Evolutionary conservation across 371 early-diverging fungal genomes (phyloP).

Genomic region (Parasitella parasitica): DNA sequence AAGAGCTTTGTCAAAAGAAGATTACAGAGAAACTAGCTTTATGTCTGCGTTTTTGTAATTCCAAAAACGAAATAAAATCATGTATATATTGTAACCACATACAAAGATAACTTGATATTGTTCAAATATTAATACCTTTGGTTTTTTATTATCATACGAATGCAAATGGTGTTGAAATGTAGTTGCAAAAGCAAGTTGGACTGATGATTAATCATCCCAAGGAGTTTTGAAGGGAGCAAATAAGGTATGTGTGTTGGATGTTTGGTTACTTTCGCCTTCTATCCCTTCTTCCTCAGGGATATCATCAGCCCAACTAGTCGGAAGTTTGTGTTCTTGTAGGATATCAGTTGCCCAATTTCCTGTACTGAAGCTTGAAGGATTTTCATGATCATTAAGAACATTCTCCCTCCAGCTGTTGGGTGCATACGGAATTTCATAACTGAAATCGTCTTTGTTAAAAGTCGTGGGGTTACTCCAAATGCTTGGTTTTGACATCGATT

Average conservation of each 20-base stretch:
- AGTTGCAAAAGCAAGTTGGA: not conserved
- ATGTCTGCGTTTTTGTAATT: not conserved
- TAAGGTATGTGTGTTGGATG: not conserved
- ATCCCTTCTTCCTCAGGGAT: not conserved
- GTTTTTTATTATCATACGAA: too few relatives aligned
- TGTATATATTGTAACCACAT: not conserved
- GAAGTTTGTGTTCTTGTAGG: not conserved
- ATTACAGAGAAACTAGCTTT: conserved; percentile 7
- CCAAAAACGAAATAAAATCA: not conserved
- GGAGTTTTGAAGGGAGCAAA: not conserved
- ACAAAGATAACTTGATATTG: too few relatives aligned
- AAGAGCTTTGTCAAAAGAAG: conserved; percentile 57
- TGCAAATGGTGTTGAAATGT: too few relatives aligned
- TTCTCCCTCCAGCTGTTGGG: not conserved
- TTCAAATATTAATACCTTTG: too few relatives aligned
- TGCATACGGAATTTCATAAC: not conserved
- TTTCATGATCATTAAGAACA: not conserved
- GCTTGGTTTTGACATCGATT: not conserved
- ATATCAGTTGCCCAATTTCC: not conserved
- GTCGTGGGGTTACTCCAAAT: not conserved
- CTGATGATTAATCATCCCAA: not conserved
- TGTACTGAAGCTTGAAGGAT: not conserved
- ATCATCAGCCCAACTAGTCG: not conserved
- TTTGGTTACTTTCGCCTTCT: not conserved
- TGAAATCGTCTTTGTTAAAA: not conserved